These are phyloP conservation scores for Neurospora pannonica DNA, from an alignment of 495 filamentous ascomycete species.

Conservation along the genomic window DNA sequence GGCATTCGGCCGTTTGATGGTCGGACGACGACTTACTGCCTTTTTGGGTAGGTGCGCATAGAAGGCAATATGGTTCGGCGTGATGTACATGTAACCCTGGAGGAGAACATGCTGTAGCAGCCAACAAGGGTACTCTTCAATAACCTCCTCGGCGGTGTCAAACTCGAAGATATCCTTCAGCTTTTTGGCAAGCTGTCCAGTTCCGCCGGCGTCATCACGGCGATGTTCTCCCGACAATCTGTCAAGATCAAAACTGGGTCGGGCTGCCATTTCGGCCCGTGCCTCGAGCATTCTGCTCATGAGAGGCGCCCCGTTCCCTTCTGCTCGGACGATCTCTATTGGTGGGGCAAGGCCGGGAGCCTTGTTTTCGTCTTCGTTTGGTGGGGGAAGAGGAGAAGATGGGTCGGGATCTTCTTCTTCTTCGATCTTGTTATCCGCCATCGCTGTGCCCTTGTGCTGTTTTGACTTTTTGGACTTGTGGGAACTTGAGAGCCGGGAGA, in stretches of 20 bases:
- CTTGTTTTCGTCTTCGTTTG: neutral
- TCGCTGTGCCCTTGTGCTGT: constrained; percentile 15
- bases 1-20: neutral
- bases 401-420: constrained; percentile 5
- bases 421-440: constrained; percentile 11
- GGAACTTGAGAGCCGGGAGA: constrained; percentile 26
- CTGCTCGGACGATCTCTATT: constrained; percentile 24
- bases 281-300: constrained; percentile 80
- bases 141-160: constrained; percentile 70
- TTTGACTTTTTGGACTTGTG: constrained; percentile 31
- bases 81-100: constrained; percentile 96
- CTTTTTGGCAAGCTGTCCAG: constrained; percentile 49
- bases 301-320: constrained; percentile 49
- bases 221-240: constrained; percentile 22
- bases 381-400: neutral
- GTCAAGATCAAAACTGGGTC: constrained; percentile 44
- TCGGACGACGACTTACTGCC: constrained; percentile 42
- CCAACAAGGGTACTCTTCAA: constrained; percentile 92
- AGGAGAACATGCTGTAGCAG: constrained; percentile 85
- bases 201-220: constrained; percentile 24
- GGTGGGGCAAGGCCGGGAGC: constrained; percentile 9
- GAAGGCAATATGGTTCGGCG: constrained; percentile 86
- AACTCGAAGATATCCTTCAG: constrained; percentile 88
- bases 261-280: constrained; percentile 51
- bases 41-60: constrained; percentile 94